These are phyloP conservation scores for Sporisorium graminicola DNA, from an alignment of 1,284 basidiomycete species.

Conservation along the genomic window DNA sequence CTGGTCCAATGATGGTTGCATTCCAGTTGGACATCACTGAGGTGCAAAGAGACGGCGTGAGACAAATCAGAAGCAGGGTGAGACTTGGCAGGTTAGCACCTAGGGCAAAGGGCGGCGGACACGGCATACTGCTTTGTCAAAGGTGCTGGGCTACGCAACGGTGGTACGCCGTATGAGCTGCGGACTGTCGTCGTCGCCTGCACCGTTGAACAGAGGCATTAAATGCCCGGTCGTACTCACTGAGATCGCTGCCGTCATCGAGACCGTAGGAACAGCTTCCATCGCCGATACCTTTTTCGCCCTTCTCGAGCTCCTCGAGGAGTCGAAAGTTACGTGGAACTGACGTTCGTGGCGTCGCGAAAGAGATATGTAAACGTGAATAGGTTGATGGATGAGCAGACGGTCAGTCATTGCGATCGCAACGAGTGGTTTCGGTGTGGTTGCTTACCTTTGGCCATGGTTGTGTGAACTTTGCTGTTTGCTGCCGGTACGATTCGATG, in stretches of 20 bases:
- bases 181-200: not conserved
- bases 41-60: not conserved
- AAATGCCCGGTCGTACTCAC: constrained; percentile 59
- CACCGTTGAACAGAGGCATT: not conserved
- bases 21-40: constrained; percentile 93
- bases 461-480: not conserved
- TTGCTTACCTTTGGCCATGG: constrained; percentile 39
- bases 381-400: not conserved
- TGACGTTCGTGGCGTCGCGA: constrained; percentile 68
- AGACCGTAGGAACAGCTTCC: constrained; percentile 93
- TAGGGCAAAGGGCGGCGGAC: not conserved
- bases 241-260: constrained; percentile 65
- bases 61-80: not conserved
- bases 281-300: constrained; percentile 98
- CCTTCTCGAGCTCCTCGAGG: constrained; percentile 92
- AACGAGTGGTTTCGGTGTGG: not conserved
- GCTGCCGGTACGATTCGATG: not conserved
- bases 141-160: not conserved
- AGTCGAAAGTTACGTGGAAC: constrained; percentile 97
- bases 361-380: not conserved
- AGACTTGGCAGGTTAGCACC: not conserved
- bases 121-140: not conserved
- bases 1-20: constrained; percentile 97
- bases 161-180: not conserved
- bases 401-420: not conserved